Percentiles rank a stretch among this genome's conserved stretches.
Evolutionary conservation across 345 rosid genomes (phyloP).

Genomic region (Salix udensis): DNA sequence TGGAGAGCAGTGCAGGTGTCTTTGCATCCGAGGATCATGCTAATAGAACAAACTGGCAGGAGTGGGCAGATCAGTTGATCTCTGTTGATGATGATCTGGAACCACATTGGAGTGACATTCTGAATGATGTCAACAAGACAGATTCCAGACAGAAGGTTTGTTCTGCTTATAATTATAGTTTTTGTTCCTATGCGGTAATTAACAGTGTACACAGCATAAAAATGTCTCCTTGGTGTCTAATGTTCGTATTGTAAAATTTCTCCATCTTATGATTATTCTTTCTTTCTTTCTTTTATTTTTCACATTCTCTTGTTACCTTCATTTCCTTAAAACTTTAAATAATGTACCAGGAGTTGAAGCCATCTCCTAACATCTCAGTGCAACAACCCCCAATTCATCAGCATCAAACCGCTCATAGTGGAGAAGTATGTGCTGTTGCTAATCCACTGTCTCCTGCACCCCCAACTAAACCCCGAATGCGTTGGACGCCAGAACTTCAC

Average conservation of each 20-base stretch:
- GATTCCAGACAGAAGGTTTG: conserved; percentile 57
- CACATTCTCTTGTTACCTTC: background rate
- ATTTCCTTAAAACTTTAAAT: conserved; percentile 1
- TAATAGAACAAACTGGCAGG: conserved; percentile 51
- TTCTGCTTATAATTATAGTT: conserved; percentile 7
- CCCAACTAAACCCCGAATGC: conserved; percentile 66
- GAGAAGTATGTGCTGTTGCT: conserved; percentile 31
- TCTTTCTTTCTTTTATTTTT: background rate
- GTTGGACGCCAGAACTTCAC: conserved; percentile 96
- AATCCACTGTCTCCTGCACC: conserved; percentile 34
- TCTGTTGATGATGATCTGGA: conserved; percentile 56
- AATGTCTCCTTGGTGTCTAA: background rate
- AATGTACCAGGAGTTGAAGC: conserved; percentile 28
- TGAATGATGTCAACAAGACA: conserved; percentile 38
- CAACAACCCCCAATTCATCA: conserved; percentile 39
- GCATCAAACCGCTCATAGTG: conserved; percentile 31
- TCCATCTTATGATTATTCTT: background rate
- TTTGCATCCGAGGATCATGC: conserved; percentile 37
- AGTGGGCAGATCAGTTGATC: conserved; percentile 65
- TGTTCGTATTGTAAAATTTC: background rate
- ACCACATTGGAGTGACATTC: conserved; percentile 67
- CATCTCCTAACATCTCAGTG: conserved; percentile 28
- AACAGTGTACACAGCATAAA: background rate
- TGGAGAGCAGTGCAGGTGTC: conserved; percentile 39
- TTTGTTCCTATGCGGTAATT: background rate